Conservation (phyloP, 2,329 filamentous ascomycete genomes). For the Cladophialophora psammophila region DNA sequence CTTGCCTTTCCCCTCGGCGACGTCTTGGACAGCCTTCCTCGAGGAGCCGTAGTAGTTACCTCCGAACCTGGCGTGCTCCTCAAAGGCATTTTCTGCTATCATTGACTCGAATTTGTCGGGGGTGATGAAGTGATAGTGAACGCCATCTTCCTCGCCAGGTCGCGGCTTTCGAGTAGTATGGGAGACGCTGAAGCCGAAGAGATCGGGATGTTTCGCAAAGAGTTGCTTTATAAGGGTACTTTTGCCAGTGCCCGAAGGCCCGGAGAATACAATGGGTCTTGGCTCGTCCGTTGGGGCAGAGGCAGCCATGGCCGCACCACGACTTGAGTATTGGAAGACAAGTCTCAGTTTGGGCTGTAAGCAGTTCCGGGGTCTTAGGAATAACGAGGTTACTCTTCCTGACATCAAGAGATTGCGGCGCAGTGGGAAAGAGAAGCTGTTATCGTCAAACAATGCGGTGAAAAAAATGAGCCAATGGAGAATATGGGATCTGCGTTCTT, state of each 20-base stretch:
- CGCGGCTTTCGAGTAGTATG: slow-evolving; percentile 85
- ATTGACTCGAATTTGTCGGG: slow-evolving; percentile 72
- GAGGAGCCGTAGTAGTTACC: slow-evolving; percentile 88
- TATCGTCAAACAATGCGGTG: neutral
- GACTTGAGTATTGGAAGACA: neutral
- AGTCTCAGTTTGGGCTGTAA: neutral
- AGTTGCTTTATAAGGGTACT: slow-evolving; percentile 53
- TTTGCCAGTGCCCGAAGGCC: slow-evolving; percentile 53
- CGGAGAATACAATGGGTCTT: slow-evolving; percentile 52
- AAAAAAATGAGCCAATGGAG: slow-evolving; percentile 12
- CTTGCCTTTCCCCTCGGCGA: slow-evolving; percentile 67
- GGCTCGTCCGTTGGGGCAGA: slow-evolving; percentile 7
- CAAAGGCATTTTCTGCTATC: slow-evolving; percentile 74
- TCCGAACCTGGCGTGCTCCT: slow-evolving; percentile 86
- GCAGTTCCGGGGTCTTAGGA: neutral
- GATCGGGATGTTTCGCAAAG: slow-evolving; percentile 52
- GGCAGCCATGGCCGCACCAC: slow-evolving; percentile 30
- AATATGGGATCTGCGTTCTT: slow-evolving; percentile 11
- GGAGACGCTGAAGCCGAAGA: slow-evolving; percentile 54
- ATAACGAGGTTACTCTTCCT: neutral
- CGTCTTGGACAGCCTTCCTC: slow-evolving; percentile 77
- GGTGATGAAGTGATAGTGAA: slow-evolving; percentile 81
- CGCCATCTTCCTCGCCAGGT: slow-evolving; percentile 74
- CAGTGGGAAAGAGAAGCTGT: neutral
- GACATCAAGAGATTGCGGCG: neutral